Evolutionary conservation across 2,329 filamentous ascomycete species (phyloP).

Genomic region (Thielaviopsis musarum): DNA sequence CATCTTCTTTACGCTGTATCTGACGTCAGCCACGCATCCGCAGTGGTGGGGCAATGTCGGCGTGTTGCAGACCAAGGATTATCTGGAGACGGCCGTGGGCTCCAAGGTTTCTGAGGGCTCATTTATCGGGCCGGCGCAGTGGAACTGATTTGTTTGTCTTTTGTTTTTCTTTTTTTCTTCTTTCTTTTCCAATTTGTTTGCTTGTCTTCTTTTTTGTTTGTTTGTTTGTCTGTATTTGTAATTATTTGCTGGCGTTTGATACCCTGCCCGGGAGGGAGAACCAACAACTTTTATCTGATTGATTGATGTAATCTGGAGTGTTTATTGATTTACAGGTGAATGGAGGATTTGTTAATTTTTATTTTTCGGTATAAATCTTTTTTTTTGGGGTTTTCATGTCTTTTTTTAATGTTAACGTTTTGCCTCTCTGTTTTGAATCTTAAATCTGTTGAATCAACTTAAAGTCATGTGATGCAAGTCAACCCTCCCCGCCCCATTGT

Average conservation of each 20-base stretch:
- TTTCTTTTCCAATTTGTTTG: constrained; percentile 1
- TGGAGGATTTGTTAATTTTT: not conserved
- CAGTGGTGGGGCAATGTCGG: constrained; percentile 46
- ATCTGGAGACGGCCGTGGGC: constrained; percentile 26
- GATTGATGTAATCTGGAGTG: not conserved
- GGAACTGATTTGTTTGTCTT: constrained; percentile 24
- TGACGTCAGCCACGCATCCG: constrained; percentile 38
- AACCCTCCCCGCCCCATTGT: no score
- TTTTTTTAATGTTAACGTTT: not conserved
- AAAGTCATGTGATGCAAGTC: no score
- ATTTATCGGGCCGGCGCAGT: constrained; percentile 34
- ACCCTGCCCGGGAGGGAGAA: not conserved
- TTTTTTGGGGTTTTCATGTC: no score
- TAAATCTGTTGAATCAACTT: no score
- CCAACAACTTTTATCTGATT: not conserved
- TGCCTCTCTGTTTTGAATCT: no score
- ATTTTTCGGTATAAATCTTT: not conserved
- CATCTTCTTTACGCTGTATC: constrained; percentile 51
- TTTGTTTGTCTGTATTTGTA: not conserved
- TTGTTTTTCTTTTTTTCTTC: no score
- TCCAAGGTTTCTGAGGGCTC: constrained; percentile 25
- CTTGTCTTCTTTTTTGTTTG: not conserved
- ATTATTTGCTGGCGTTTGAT: not conserved
- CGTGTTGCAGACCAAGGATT: constrained; percentile 31
- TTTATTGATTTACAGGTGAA: no score